A percentile compares a stretch with the other conserved stretches of the same genome.
phyloP scores from a whole-genome alignment of 768 basidiomycete species.

The Hemileccinum rubropunctum region DNA sequence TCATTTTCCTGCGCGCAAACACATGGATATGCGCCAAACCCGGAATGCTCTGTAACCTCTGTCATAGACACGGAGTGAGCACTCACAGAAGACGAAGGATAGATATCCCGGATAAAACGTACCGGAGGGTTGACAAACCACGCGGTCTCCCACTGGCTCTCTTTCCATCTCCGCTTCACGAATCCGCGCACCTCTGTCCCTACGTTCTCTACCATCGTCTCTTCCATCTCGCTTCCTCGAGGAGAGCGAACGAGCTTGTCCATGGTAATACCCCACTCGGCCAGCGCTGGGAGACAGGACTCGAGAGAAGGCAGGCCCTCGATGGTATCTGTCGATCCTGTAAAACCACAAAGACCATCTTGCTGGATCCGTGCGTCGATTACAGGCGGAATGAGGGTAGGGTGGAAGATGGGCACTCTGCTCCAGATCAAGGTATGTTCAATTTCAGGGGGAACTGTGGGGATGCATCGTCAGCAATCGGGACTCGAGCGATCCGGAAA shows the following conservation, averaged over 20 bases:
- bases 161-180: slow-evolving; percentile 64
- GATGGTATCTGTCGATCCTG: slow-evolving; percentile 52
- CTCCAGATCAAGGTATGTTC: slow-evolving; percentile 82
- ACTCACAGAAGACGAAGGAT: neutral
- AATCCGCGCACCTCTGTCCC: slow-evolving; percentile 61
- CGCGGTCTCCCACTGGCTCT: slow-evolving; percentile 81
- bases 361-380: slow-evolving; percentile 60
- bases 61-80: neutral
- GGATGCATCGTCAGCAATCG: neutral
- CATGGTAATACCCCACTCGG: slow-evolving; percentile 69
- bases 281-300: slow-evolving; percentile 56
- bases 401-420: slow-evolving; percentile 66
- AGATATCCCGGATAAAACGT: slow-evolving; percentile 21
- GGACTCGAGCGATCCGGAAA: neutral
- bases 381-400: slow-evolving; percentile 47
- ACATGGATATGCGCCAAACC: slow-evolving; percentile 86
- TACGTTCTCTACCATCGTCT: slow-evolving; percentile 45
- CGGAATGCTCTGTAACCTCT: slow-evolving; percentile 82
- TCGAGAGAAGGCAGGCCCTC: slow-evolving; percentile 60
- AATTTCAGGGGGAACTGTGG: slow-evolving; percentile 61
- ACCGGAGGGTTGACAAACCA: slow-evolving; percentile 93
- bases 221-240: slow-evolving; percentile 52
- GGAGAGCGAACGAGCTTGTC: slow-evolving; percentile 56
- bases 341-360: slow-evolving; percentile 84
- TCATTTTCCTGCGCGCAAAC: slow-evolving; percentile 62